Base-by-base conservation (phyloP, 805 yeast genomes). In the Wickerhamomyces alni region DNA sequence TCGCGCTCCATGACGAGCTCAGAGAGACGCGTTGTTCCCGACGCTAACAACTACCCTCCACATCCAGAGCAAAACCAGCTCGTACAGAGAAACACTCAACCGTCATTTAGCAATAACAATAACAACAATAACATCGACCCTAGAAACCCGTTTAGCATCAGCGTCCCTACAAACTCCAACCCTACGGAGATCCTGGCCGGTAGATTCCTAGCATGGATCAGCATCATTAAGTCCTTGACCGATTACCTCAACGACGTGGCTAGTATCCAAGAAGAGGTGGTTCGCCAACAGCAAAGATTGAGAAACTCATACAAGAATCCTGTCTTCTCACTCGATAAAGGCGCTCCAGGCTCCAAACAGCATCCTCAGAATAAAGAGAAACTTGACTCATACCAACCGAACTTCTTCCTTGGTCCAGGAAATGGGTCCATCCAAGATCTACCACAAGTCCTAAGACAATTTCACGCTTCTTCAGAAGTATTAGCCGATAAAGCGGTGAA, bases 121-220 rank as follows among this genome's bases (percentile, higher is more conserved):
- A 41, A 22, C 54, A 47, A 36, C 45, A 44, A 27, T 41, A 36
- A 21, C 33, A 36, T 29, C 30, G 77, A 74, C 44, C 72, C 74
- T 11, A 53, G 73, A 10, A 73, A 74, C 36, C 81, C 82, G 1
- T 55, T 74, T 21, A 54, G 60, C 1, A 62, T 73, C 8, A 57
- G 65, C 26, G 65, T 82, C 30, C 88, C 88, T 6, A 69, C 75
- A 8, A 61, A 65, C 32, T 77, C 83, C 3, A 77, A 77, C 49
- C 98, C 98, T 10, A 88, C 97, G 1, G 97, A 89, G 42, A 75
- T 85, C 7, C 67, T 91, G 43, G 93, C 96, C 2, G 72, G 76
- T 22, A 69, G 98, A 46, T 89, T 91, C 59, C 72, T 80, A 36
- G 82, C 94, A 3, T 91, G 97, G 96, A 70, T 96, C 42, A 72